Conservation (phyloP, 805 yeast species). For the Ogataea glucozyma region DNA sequence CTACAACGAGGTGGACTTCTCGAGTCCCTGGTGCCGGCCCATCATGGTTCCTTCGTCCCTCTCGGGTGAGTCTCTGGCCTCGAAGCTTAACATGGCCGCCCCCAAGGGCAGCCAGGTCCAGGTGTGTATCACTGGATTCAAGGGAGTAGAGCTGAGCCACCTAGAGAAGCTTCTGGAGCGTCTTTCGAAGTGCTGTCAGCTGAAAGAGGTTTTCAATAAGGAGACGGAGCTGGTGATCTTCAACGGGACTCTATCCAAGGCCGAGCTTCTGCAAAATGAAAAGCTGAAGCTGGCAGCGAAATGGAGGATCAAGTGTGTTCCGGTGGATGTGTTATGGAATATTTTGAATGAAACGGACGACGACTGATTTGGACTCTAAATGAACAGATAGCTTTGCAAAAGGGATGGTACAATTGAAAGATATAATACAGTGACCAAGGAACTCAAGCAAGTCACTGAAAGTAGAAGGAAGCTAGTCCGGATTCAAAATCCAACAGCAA, state of each 20-base stretch:
- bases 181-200: constrained; percentile 45
- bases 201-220: constrained; percentile 49
- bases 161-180: constrained; percentile 51
- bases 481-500: too few species aligned
- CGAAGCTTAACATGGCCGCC: background rate
- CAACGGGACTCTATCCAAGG: constrained; percentile 30
- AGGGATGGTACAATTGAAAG: too few species aligned
- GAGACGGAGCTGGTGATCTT: constrained; percentile 57
- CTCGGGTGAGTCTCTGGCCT: background rate
- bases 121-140: constrained; percentile 33
- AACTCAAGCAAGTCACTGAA: too few species aligned
- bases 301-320: constrained; percentile 26
- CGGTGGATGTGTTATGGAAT: constrained; percentile 17
- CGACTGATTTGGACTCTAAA: background rate
- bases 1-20: constrained; percentile 18
- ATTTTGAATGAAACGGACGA: background rate
- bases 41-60: constrained; percentile 8
- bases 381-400: too few species aligned
- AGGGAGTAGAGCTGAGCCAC: constrained; percentile 34
- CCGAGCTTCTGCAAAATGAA: constrained; percentile 17
- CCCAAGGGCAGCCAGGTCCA: constrained; percentile 7
- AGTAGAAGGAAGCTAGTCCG: too few species aligned
- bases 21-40: constrained; percentile 30
- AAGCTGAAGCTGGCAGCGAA: constrained; percentile 28
- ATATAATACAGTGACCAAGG: too few species aligned